Percentiles rank a stretch among this genome's conserved stretches.
These are phyloP conservation scores for Litsea cubeba DNA, from an alignment of 164 flowering plant genomes.

Conservation along the genomic window DNA sequence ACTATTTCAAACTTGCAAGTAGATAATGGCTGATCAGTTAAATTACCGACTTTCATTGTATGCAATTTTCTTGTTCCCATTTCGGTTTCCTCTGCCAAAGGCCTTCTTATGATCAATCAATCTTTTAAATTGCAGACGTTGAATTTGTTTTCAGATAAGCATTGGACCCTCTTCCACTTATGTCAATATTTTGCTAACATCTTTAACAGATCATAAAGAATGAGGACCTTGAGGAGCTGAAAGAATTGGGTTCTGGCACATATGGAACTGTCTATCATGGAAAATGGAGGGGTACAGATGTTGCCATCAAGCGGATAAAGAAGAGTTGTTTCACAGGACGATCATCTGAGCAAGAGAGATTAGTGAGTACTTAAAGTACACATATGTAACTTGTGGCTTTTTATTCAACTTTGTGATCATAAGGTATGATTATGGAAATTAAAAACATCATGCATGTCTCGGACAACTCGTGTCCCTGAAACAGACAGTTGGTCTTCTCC, in stretches of 20 bases:
- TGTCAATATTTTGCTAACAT: not conserved
- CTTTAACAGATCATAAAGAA: constrained; percentile 61
- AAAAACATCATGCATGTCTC: not conserved
- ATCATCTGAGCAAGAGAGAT: constrained; percentile 93
- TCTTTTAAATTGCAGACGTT: not conserved
- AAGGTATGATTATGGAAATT: not conserved
- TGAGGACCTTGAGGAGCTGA: constrained; percentile 89
- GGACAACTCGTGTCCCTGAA: not conserved
- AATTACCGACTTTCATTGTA: too few species aligned
- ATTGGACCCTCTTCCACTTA: not conserved
- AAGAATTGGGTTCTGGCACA: constrained; percentile 89
- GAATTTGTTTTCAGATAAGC: not conserved
- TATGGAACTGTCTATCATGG: constrained; percentile 98
- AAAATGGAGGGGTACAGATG: constrained; percentile 94
- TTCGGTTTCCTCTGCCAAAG: not conserved
- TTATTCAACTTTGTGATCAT: not conserved
- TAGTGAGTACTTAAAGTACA: constrained; percentile 39
- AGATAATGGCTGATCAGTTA: too few species aligned
- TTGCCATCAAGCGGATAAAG: constrained; percentile 90
- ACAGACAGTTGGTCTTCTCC: not conserved
- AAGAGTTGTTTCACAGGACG: constrained; percentile 89
- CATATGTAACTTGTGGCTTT: not conserved
- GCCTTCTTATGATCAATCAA: not conserved
- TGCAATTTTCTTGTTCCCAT: not conserved
- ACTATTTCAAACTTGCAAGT: too few species aligned